phyloP scores from a whole-genome alignment of 768 basidiomycete genomes.

The Termitomyces eurrhizus region DNA sequence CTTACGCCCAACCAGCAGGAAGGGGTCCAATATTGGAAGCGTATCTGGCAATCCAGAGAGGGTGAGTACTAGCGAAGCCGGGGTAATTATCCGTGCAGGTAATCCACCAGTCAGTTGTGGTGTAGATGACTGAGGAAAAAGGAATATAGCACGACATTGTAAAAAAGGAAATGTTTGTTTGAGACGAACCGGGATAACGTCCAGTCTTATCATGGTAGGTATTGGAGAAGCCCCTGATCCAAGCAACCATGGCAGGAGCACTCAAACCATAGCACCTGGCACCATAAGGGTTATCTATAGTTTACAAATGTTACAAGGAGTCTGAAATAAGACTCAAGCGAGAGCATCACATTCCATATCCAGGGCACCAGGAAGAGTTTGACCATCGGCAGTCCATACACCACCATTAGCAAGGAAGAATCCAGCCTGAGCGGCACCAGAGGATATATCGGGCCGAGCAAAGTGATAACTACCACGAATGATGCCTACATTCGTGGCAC shows the following conservation, averaged over 20 bases:
- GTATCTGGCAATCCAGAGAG: conserved; percentile 60
- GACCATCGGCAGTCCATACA: conserved; percentile 21
- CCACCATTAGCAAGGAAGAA: conserved; percentile 57
- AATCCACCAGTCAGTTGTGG: conserved; percentile 66
- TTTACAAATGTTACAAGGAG: background rate
- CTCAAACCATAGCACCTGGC: conserved; percentile 52
- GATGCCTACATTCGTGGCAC: conserved; percentile 51
- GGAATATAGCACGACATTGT: background rate
- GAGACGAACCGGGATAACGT: conserved; percentile 37
- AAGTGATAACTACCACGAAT: conserved; percentile 45
- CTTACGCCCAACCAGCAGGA: conserved; percentile 55
- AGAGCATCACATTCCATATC: conserved; percentile 56
- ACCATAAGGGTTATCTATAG: conserved; percentile 47
- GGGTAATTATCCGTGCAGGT: conserved; percentile 59
- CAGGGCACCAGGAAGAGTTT: conserved; percentile 58
- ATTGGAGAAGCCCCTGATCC: conserved; percentile 58
- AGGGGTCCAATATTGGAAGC: conserved; percentile 46
- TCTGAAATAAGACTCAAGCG: background rate
- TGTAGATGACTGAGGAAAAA: conserved; percentile 46
- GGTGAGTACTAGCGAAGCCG: conserved; percentile 45
- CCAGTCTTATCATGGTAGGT: conserved; percentile 48
- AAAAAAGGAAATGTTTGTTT: background rate
- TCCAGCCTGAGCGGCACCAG: conserved; percentile 55
- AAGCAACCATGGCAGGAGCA: conserved; percentile 53
- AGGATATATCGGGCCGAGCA: conserved; percentile 48